phyloP scores from a whole-genome alignment of 2,329 filamentous ascomycete species.

The Emydomyces testavorans region DNA sequence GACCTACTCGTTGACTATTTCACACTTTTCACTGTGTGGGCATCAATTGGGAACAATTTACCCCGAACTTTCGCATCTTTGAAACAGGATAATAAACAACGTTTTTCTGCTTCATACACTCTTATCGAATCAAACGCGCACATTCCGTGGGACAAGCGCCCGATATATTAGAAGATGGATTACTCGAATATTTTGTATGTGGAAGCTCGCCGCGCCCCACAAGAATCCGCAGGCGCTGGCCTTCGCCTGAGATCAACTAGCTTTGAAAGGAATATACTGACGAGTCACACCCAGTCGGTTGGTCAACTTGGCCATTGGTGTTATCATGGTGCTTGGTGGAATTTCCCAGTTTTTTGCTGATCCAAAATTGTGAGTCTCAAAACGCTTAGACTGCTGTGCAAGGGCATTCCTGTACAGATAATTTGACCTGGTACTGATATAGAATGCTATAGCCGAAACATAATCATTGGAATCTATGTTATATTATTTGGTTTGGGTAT shows the following conservation, averaged over 20 bases:
- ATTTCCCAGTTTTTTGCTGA: constrained; percentile 37
- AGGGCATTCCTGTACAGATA: background rate
- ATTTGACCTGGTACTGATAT: constrained; percentile 2
- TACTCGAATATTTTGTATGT: constrained; percentile 17
- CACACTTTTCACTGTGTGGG: too few relatives aligned
- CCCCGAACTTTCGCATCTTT: background rate
- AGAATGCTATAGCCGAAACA: constrained; percentile 45
- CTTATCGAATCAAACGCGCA: too few relatives aligned
- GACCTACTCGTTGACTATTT: too few relatives aligned
- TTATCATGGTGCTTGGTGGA: constrained; percentile 78
- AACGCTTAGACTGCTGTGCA: constrained; percentile 18
- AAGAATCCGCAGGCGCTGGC: background rate
- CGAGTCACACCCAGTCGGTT: constrained; percentile 56
- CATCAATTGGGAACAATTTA: background rate
- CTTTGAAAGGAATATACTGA: background rate
- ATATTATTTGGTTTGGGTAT: constrained; percentile 79
- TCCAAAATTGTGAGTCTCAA: constrained; percentile 18
- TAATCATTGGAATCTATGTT: constrained; percentile 76
- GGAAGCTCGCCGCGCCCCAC: background rate
- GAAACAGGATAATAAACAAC: background rate
- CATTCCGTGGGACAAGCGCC: too few relatives aligned
- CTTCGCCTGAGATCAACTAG: background rate
- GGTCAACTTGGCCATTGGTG: constrained; percentile 80
- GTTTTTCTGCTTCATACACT: too few relatives aligned
- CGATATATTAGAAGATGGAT: constrained; percentile 11